Conservation (phyloP, 805 yeast species). For the Metschnikowia matae region DNA sequence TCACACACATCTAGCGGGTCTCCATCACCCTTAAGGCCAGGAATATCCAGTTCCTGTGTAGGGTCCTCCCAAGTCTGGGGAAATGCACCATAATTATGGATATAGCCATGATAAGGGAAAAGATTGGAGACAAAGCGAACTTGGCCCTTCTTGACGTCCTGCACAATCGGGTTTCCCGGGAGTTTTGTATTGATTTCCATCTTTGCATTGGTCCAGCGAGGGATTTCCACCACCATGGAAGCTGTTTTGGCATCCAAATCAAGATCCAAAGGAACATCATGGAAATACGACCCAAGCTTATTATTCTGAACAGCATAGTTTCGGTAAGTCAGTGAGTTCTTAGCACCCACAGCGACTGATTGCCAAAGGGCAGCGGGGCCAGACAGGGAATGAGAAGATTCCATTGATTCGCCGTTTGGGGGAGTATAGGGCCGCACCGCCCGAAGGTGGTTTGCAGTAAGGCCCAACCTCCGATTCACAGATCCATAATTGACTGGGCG, state of each 20-base stretch:
- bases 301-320: slow-evolving; percentile 39
- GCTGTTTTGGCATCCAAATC: slow-evolving; percentile 39
- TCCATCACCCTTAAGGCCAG: slow-evolving; percentile 68
- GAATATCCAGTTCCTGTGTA: slow-evolving; percentile 50
- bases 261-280: slow-evolving; percentile 61
- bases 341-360: slow-evolving; percentile 24
- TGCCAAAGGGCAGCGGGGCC: background rate
- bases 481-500: background rate
- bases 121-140: slow-evolving; percentile 94
- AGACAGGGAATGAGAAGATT: background rate
- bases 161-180: slow-evolving; percentile 86
- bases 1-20: slow-evolving; percentile 96
- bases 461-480: slow-evolving; percentile 10
- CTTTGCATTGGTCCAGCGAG: slow-evolving; percentile 98
- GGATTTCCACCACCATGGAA: slow-evolving; percentile 89
- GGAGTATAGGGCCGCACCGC: background rate
- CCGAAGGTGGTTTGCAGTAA: slow-evolving; percentile 11
- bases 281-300: slow-evolving; percentile 61
- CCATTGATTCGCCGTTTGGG: background rate
- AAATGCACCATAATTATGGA: slow-evolving; percentile 97
- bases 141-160: slow-evolving; percentile 96
- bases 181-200: slow-evolving; percentile 87
- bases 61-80: slow-evolving; percentile 90
- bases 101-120: slow-evolving; percentile 98
- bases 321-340: slow-evolving; percentile 35